Evolutionary conservation across 1,284 basidiomycete genomes (phyloP), one percentile per base, ranked within the genome.

Genomic region (Vanrija sp.): DNA sequence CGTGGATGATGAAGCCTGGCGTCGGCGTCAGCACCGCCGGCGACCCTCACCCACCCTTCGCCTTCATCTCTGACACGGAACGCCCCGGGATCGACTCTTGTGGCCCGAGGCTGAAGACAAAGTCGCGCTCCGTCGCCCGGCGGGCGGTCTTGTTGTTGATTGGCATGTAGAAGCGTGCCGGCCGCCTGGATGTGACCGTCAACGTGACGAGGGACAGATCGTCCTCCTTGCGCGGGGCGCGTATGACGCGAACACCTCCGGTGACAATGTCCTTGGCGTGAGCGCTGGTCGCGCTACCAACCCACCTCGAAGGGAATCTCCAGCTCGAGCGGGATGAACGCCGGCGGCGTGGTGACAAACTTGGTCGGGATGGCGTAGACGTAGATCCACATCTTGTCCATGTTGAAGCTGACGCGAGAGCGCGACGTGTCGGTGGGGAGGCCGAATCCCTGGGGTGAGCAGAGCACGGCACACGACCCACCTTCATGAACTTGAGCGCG

Each of bases 121-220:
- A 63, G 35, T 63, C 61, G 25, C 56, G 56, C 44, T 63, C 61
- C 0, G 61, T 63, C 38, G 54, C 59, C 8, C 59, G 47, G 1
- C 61, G 37, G 31, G 49, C 49, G 8, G 38, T n/a, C 16, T 38
- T 41, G 10, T 38, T 47, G 20, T 51, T 47, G 24, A 59, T 22
- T 9, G 47, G 43, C 18, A 37, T 27, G 43, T 53, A 57, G 52
- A 64, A 58, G 10, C 50, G 37, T 5, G 57, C 60, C 8, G 62
- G 62, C 18, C 62, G 53, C 1, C 58, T 49, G 1, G 55, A 54
- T 10, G 45, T 48, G 36, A 62, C 50, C 5, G 60, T 60, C 24
- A 64, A 44, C 10, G 48, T 57, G 23, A 56, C 37, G 3, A 27
- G 49, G 7, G 42, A 25, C 10, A 4, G 23, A 9, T 15, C 42